Percentiles rank a stretch among this genome's conserved stretches.
Evolutionary conservation across 768 basidiomycete species (phyloP).

Genomic region (Podaxis mareebaensis): DNA sequence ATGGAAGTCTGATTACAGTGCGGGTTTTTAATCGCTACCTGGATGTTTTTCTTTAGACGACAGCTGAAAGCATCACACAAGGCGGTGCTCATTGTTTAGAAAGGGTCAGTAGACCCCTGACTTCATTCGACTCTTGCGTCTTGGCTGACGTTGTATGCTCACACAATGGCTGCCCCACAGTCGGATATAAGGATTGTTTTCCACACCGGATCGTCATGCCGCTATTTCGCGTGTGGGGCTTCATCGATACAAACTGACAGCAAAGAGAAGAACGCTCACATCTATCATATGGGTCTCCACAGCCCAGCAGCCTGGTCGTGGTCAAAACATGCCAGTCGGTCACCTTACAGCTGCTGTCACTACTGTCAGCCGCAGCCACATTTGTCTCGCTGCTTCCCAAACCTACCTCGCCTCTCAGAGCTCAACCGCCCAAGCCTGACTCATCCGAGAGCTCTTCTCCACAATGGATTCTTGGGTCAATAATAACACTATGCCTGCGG

Average conservation of each 20-base stretch:
- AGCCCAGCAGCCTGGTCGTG: constrained; percentile 14
- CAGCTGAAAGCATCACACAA: background rate
- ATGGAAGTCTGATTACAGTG: constrained; percentile 7
- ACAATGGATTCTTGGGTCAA: constrained; percentile 14
- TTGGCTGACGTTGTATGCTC: background rate
- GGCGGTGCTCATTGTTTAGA: constrained; percentile 3
- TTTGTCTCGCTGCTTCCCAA: constrained; percentile 11
- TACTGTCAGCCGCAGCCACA: constrained; percentile 20
- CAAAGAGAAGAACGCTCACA: background rate
- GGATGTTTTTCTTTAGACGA: background rate
- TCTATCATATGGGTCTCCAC: background rate
- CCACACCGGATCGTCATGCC: constrained; percentile 5
- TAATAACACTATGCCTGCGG: constrained; percentile 14
- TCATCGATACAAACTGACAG: background rate
- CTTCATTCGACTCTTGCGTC: background rate
- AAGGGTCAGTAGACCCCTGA: background rate
- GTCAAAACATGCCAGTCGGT: constrained; percentile 17
- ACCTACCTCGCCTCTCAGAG: background rate
- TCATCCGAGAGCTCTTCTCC: constrained; percentile 14
- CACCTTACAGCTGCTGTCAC: background rate
- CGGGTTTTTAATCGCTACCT: constrained; percentile 8
- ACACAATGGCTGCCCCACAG: background rate
- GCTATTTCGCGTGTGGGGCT: background rate
- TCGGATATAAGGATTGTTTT: constrained; percentile 1
- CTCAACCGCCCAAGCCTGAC: constrained; percentile 10